Percentiles rank a stretch among this genome's conserved stretches.
Conservation (phyloP, 1,139 yeast genomes). For the Kodamaea plutei region DNA sequence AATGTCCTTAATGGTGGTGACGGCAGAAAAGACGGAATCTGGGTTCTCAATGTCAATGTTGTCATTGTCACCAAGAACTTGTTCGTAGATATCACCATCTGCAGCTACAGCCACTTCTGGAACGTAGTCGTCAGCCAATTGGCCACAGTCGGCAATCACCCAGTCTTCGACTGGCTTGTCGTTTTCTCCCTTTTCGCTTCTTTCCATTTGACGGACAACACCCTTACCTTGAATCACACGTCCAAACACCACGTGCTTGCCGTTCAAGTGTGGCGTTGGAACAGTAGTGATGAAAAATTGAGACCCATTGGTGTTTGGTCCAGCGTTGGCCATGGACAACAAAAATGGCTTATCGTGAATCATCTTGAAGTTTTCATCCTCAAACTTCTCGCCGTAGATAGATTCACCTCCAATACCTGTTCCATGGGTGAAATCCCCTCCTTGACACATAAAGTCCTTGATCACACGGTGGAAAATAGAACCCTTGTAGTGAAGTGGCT, state of each 20-base stretch:
- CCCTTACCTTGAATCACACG: conserved; percentile 80
- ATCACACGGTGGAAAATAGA: conserved; percentile 90
- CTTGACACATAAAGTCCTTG: conserved; percentile 88
- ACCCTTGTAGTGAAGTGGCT: conserved; percentile 70
- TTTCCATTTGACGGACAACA: conserved; percentile 73
- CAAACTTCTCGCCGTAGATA: conserved; percentile 92
- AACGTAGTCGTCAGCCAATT: conserved; percentile 58
- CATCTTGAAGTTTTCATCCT: conserved; percentile 80
- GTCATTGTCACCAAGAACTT: conserved; percentile 68
- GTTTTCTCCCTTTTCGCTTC: conserved; percentile 54
- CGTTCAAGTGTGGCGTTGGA: conserved; percentile 80
- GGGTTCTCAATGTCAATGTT: conserved; percentile 57
- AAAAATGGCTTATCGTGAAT: conserved; percentile 82
- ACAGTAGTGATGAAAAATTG: conserved; percentile 92
- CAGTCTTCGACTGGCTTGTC: conserved; percentile 68
- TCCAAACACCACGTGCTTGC: conserved; percentile 96
- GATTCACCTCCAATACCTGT: conserved; percentile 94
- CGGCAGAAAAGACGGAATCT: conserved; percentile 63
- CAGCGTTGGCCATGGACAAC: conserved; percentile 95
- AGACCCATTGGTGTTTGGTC: conserved; percentile 92
- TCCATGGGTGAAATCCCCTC: conserved; percentile 92
- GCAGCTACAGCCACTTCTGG: conserved; percentile 40
- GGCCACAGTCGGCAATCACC: conserved; percentile 76
- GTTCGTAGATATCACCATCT: conserved; percentile 83
- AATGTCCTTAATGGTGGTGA: conserved; percentile 63